Percentiles rank a stretch among this genome's conserved stretches.
phyloP scores from a whole-genome alignment of 179 eudicot species.

The Beta corolliflora region DNA sequence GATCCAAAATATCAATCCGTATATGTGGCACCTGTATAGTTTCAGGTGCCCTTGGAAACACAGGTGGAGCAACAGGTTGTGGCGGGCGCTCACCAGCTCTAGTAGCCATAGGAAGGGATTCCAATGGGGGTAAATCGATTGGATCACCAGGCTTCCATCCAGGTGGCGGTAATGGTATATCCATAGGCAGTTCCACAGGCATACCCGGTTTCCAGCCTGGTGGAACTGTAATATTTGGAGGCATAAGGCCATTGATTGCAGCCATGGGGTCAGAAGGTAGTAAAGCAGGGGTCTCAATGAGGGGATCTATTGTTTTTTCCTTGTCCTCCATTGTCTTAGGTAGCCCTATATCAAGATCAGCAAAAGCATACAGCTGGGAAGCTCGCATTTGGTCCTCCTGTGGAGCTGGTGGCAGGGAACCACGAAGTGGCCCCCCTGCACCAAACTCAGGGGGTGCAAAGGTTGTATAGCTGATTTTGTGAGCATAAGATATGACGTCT shows the following conservation, averaged over 20 bases:
- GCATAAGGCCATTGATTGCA: conserved; percentile 47
- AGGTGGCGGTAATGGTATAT: conserved; percentile 71
- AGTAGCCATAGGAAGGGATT: conserved; percentile 48
- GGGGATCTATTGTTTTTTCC: conserved; percentile 58
- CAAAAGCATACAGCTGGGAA: conserved; percentile 80
- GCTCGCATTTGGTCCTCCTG: conserved; percentile 97
- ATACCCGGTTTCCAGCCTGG: conserved; percentile 79
- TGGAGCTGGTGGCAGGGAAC: conserved; percentile 97
- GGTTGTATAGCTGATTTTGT: conserved; percentile 90
- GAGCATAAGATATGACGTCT: conserved; percentile 86
- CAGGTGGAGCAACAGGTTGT: conserved; percentile 45
- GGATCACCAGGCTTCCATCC: conserved; percentile 98
- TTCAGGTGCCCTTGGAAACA: conserved; percentile 47
- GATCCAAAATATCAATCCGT: conserved; percentile 59
- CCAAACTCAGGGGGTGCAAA: conserved; percentile 97
- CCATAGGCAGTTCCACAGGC: conserved; percentile 79
- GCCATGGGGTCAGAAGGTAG: conserved; percentile 40
- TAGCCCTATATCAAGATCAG: conserved; percentile 79
- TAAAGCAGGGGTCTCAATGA: conserved; percentile 45
- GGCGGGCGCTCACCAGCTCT: conserved; percentile 50
- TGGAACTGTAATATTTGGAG: conserved; percentile 68
- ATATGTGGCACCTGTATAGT: conserved; percentile 74
- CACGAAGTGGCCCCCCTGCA: conserved; percentile 86
- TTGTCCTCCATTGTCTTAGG: conserved; percentile 63
- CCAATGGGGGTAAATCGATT: conserved; percentile 71